Evolutionary conservation across 345 rosid species (phyloP).

Genomic region (Salix udensis): DNA sequence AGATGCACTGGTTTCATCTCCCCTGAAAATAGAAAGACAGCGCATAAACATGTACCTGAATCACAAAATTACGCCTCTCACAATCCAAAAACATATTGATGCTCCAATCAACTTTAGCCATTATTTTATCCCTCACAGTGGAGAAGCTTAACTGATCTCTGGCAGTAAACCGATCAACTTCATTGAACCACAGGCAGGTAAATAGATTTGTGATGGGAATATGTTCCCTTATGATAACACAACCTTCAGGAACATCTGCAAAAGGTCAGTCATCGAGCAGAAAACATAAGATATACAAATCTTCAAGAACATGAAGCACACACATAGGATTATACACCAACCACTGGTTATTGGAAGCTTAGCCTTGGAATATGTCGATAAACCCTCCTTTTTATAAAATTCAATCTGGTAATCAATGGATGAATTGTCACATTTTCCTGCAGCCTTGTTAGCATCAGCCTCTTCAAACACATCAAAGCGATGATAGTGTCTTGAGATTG

Average conservation of each 20-base stretch:
- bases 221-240: slow-evolving; percentile 79
- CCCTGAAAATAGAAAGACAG: background rate
- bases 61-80: slow-evolving; percentile 85
- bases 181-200: slow-evolving; percentile 91
- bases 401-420: slow-evolving; percentile 77
- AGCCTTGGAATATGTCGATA: slow-evolving; percentile 64
- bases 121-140: slow-evolving; percentile 75
- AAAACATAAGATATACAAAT: background rate
- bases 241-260: slow-evolving; percentile 98
- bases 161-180: slow-evolving; percentile 85
- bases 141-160: slow-evolving; percentile 92
- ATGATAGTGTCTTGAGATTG: slow-evolving; percentile 76
- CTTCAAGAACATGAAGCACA: background rate
- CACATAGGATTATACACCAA: slow-evolving; percentile 23
- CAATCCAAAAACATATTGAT: slow-evolving; percentile 85
- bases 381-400: slow-evolving; percentile 73
- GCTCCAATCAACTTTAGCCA: slow-evolving; percentile 61
- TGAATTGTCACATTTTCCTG: slow-evolving; percentile 69
- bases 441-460: slow-evolving; percentile 93
- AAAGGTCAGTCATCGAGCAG: slow-evolving; percentile 10
- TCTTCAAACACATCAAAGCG: slow-evolving; percentile 84
- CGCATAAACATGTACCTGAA: slow-evolving; percentile 50
- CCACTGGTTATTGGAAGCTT: slow-evolving; percentile 93
- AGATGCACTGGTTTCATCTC: background rate
- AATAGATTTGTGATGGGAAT: slow-evolving; percentile 72